Evolutionary conservation across 768 basidiomycete species (phyloP).

Genomic region (Kwoniella sp.): DNA sequence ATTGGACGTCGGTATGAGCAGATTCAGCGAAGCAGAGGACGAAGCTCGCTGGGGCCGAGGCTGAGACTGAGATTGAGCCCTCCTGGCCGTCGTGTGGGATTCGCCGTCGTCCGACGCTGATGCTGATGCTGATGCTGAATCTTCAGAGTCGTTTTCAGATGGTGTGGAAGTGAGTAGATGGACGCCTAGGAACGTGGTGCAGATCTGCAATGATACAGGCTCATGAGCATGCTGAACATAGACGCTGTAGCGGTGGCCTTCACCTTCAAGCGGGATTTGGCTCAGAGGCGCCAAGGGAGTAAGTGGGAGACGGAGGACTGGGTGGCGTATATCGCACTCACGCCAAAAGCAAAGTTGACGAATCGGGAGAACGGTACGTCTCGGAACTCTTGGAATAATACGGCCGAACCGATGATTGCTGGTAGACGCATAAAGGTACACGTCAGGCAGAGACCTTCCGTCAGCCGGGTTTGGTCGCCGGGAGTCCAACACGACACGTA

Average conservation of each 20-base stretch:
- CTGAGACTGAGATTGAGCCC: not conserved
- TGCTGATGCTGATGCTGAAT: conserved; percentile 4
- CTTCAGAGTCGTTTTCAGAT: conserved; percentile 7
- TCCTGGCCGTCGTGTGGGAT: not conserved
- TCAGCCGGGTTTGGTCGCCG: not conserved
- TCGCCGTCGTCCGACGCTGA: not conserved
- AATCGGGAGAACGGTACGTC: conserved; percentile 65
- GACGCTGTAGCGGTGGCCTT: too few species aligned
- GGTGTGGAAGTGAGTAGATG: conserved; percentile 69
- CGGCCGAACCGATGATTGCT: conserved; percentile 87
- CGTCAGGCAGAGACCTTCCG: conserved; percentile 11
- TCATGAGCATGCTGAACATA: not conserved
- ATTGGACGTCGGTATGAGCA: conserved; percentile 22
- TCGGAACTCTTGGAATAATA: conserved; percentile 91
- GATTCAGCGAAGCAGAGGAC: conserved; percentile 29
- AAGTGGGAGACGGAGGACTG: not conserved
- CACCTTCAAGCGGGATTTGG: too few species aligned
- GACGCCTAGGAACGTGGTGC: conserved; percentile 85
- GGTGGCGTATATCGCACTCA: too few species aligned
- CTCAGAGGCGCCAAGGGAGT: not conserved
- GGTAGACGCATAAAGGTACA: not conserved
- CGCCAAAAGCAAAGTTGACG: conserved; percentile 50
- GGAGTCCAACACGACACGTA: not conserved
- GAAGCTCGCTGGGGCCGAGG: conserved; percentile 16
- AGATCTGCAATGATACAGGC: conserved; percentile 45